Evolutionary conservation across 2,329 filamentous ascomycete genomes (phyloP).

Genomic region (Leptosphaerulina australis): DNA sequence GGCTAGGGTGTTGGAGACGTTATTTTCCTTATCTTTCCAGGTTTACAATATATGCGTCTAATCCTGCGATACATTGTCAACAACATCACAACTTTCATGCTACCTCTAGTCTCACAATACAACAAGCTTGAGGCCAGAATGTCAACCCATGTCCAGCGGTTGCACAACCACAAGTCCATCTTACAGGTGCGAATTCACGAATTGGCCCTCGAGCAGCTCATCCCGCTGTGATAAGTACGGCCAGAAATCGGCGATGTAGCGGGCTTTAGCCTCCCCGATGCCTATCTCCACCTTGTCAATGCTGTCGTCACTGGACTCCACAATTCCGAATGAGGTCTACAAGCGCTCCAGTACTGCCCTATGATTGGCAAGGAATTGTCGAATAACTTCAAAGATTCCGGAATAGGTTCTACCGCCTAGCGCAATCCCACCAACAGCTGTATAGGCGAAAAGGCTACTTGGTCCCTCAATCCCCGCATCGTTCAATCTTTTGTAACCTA

Average conservation of each 20-base stretch:
- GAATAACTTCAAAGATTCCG: conserved; percentile 7
- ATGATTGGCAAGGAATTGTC: conserved; percentile 4
- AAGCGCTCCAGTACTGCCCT: not conserved
- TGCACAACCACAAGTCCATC: too few species aligned
- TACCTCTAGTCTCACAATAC: too few species aligned
- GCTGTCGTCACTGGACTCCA: conserved; percentile 8
- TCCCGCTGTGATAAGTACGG: not conserved
- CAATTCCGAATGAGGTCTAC: conserved; percentile 3
- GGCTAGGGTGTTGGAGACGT: too few species aligned
- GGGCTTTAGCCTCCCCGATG: conserved; percentile 1
- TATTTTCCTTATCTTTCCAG: too few species aligned
- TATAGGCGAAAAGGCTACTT: conserved; percentile 7
- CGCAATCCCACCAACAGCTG: conserved; percentile 16
- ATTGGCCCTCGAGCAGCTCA: not conserved
- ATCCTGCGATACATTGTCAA: too few species aligned
- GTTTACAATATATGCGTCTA: too few species aligned
- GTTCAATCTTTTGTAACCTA: not conserved
- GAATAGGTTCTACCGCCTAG: conserved; percentile 1
- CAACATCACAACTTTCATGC: too few species aligned
- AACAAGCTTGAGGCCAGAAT: too few species aligned
- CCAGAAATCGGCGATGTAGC: not conserved
- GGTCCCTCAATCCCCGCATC: not conserved
- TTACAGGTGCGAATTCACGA: not conserved
- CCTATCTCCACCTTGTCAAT: conserved; percentile 1
- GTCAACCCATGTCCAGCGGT: too few species aligned